A percentile compares a stretch with the other conserved stretches of the same genome.
These are phyloP conservation scores for Massarina eburnea DNA, from an alignment of 2,329 filamentous ascomycete genomes.

Conservation along the genomic window DNA sequence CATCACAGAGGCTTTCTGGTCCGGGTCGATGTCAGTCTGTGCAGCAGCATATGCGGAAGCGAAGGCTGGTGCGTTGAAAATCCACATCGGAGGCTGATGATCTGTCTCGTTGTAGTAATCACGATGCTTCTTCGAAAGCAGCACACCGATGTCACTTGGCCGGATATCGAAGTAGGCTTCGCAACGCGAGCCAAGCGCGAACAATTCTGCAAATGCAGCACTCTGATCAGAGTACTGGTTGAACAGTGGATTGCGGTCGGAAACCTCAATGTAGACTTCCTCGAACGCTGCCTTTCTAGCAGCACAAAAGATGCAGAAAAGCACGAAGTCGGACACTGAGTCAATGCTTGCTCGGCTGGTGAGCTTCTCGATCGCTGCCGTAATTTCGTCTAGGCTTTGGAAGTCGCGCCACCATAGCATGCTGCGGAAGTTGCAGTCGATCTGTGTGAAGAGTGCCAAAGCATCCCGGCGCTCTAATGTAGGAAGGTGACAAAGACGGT, in stretches of 20 bases:
- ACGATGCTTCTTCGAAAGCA: slow-evolving; percentile 44
- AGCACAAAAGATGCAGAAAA: slow-evolving; percentile 60
- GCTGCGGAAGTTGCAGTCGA: slow-evolving; percentile 26
- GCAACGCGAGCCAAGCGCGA: slow-evolving; percentile 64
- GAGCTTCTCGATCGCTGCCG: slow-evolving; percentile 27
- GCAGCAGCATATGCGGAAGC: slow-evolving; percentile 56
- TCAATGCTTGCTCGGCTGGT: slow-evolving; percentile 25
- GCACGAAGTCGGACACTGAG: slow-evolving; percentile 54
- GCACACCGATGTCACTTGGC: slow-evolving; percentile 38
- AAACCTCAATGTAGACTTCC: slow-evolving; percentile 64
- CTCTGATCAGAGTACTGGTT: slow-evolving; percentile 64
- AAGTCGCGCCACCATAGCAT: slow-evolving; percentile 35
- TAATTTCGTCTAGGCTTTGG: slow-evolving; percentile 33
- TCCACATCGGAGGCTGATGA: slow-evolving; percentile 53
- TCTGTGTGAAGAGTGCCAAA: slow-evolving; percentile 35
- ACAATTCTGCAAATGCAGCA: slow-evolving; percentile 64
- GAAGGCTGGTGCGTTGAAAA: slow-evolving; percentile 52
- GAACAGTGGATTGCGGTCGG: slow-evolving; percentile 63
- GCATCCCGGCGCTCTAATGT: slow-evolving; percentile 25
- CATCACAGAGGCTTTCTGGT: slow-evolving; percentile 47
- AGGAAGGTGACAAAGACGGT: slow-evolving; percentile 30
- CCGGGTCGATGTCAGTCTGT: slow-evolving; percentile 55
- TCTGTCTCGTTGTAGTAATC: slow-evolving; percentile 45
- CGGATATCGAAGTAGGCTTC: slow-evolving; percentile 63
- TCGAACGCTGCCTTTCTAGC: slow-evolving; percentile 60